Conservation (phyloP, 139 green algal genomes). For the Coelastrella sp. region DNA sequence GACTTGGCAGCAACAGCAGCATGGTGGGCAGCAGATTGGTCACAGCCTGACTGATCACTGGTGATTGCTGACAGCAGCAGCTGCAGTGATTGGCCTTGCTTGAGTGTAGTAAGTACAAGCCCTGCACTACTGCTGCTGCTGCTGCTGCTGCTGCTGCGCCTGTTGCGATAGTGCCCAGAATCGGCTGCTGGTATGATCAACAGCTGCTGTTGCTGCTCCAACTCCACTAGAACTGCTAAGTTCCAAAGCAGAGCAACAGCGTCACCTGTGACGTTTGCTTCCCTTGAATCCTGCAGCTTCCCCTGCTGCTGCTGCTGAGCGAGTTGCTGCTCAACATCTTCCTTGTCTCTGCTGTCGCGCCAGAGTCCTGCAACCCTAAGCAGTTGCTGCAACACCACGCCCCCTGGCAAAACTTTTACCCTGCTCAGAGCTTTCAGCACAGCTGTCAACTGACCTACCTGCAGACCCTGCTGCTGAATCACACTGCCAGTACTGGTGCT, state of each 20-base stretch:
- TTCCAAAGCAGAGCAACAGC: slow-evolving; percentile 16
- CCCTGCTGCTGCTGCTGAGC: background rate
- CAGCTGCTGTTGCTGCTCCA: slow-evolving; percentile 15
- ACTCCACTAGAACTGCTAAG: background rate
- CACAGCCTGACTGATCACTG: too few species aligned
- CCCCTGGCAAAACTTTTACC: background rate
- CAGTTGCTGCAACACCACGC: background rate
- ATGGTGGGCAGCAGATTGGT: too few species aligned
- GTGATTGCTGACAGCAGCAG: background rate
- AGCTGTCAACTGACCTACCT: background rate
- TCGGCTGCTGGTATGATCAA: background rate
- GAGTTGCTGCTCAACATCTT: background rate
- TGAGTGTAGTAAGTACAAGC: too few species aligned
- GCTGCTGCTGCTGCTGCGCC: too few species aligned
- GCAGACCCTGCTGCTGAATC: background rate
- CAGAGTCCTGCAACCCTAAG: background rate
- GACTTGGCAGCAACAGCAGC: too few species aligned
- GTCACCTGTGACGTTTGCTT: background rate
- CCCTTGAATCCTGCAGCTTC: background rate
- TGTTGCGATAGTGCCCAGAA: background rate
- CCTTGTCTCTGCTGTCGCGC: background rate
- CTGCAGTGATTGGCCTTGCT: background rate
- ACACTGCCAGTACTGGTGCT: background rate
- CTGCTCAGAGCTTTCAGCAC: background rate
- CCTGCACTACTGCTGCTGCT: too few species aligned